Percentiles rank a stretch among this genome's conserved stretches.
Evolutionary conservation across 148 eudicot genomes (phyloP).

Genomic region (Rhododendron molle): DNA sequence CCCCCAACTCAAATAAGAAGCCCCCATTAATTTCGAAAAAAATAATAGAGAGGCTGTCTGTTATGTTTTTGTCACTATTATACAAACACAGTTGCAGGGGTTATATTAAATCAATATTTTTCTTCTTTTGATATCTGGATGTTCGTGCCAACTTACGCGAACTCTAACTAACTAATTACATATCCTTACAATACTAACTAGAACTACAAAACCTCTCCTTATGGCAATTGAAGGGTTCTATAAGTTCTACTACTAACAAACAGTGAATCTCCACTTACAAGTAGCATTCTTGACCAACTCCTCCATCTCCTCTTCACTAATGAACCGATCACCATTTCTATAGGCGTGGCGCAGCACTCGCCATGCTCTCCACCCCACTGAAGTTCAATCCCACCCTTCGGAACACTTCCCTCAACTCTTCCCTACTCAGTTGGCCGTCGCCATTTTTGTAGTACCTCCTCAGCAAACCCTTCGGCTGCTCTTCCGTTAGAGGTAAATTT

Average conservation of each 20-base stretch:
- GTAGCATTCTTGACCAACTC: constrained; percentile 5
- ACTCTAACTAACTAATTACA: too few species aligned
- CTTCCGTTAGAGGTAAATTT: not conserved
- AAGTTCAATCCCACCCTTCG: not conserved
- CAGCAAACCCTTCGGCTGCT: not conserved
- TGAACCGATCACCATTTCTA: not conserved
- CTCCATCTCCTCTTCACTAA: constrained; percentile 7
- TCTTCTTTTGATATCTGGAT: too few species aligned
- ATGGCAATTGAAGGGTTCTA: not conserved
- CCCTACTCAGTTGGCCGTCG: not conserved
- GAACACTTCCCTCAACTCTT: constrained; percentile 2
- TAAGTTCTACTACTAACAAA: not conserved
- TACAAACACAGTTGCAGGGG: too few species aligned
- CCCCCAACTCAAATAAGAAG: too few species aligned
- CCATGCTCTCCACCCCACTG: not conserved
- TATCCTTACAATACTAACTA: too few species aligned
- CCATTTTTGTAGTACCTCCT: not conserved
- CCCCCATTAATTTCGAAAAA: too few species aligned
- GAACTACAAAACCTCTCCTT: not conserved
- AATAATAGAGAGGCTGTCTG: too few species aligned
- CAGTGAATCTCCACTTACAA: not conserved
- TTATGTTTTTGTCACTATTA: too few species aligned
- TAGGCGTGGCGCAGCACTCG: constrained; percentile 1
- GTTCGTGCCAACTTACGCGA: too few species aligned
- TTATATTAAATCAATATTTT: too few species aligned